Percentiles rank a stretch among this genome's conserved stretches.
These are phyloP conservation scores for Dianthus caryophyllus DNA, from an alignment of 148 eudicot species.

Conservation along the genomic window DNA sequence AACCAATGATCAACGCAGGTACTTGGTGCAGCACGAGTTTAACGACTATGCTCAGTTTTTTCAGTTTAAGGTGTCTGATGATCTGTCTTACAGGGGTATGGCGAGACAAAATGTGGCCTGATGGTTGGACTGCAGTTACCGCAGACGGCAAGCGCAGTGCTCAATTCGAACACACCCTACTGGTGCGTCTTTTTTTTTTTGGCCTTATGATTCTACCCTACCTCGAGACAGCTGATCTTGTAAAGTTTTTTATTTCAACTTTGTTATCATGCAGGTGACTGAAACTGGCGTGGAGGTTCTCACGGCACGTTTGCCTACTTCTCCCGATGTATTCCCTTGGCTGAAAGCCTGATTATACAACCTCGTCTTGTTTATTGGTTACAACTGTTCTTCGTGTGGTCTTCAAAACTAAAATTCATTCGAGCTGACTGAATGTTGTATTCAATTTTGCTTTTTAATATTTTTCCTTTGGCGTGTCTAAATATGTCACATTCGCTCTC, in stretches of 20 bases:
- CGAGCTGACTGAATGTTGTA: neutral
- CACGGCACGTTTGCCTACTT: constrained; percentile 81
- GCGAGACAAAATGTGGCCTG: constrained; percentile 99
- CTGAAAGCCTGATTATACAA: constrained; percentile 32
- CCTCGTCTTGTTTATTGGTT: neutral
- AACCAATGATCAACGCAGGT: constrained; percentile 98
- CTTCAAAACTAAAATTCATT: neutral
- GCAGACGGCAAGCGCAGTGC: constrained; percentile 99
- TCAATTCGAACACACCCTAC: constrained; percentile 91
- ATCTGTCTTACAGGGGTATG: constrained; percentile 60
- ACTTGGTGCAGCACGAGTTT: neutral
- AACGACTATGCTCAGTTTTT: neutral
- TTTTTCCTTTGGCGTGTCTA: neutral
- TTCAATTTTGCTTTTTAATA: neutral
- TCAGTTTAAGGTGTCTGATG: neutral
- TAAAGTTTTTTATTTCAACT: neutral
- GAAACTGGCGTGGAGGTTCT: constrained; percentile 92
- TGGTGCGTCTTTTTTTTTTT: constrained; percentile 53
- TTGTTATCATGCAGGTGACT: constrained; percentile 55
- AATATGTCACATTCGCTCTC: neutral
- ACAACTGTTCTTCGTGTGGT: neutral
- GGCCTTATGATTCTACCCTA: neutral
- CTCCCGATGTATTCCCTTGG: constrained; percentile 92
- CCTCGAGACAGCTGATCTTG: no score
- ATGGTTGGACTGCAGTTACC: constrained; percentile 98